Base-by-base conservation (phyloP, 331 rosid genomes). In the Malus hybrid region DNA sequence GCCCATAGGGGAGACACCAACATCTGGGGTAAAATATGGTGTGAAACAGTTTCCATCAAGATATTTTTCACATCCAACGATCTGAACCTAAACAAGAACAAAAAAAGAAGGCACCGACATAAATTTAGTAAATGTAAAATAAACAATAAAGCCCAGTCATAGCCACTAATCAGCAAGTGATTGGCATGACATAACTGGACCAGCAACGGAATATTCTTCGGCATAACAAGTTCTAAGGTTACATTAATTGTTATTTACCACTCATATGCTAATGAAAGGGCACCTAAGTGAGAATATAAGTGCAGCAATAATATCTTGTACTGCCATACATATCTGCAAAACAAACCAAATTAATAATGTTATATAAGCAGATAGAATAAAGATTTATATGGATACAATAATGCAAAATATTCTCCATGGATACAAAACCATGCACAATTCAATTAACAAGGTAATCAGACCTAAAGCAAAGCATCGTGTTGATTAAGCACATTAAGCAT, bases 11-110 rank as follows among this genome's bases (percentile, higher is more conserved):
- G 97, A 80, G 99, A 95, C 67, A 72, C 85, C 88, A 86, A 73
- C 96, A 92, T 89, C 86, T 90, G 97, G 74, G 99, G 99, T 71
- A 90, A 86, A 77, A 95, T 92, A 77, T 90, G 87, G 85, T 95
- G 99, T n/a, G 88, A 83, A 77, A 80, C 81, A 78, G 93, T 89
- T 87, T 95, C 99, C 94, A 81, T 88, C 89, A 92, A 79, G 75
- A 92, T 95, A 82, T 95, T 95, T 86, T 92, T 92, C 71, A 92
- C 83, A 86, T 95, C 99, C 83, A 95, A 76, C 27, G 87, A 89
- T 85, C 90, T 87, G 74, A 86, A 95, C 97, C 99, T 95, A 87
- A 75, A 79, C 69, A 83, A 54, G 73, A 59, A 24, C 55, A 78
- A 70, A 16, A 77, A 67, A 63, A 24, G 57, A 74, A 66, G 75